phyloP scores from a whole-genome alignment of 768 basidiomycete species.

The Lactarius deliciosus region DNA sequence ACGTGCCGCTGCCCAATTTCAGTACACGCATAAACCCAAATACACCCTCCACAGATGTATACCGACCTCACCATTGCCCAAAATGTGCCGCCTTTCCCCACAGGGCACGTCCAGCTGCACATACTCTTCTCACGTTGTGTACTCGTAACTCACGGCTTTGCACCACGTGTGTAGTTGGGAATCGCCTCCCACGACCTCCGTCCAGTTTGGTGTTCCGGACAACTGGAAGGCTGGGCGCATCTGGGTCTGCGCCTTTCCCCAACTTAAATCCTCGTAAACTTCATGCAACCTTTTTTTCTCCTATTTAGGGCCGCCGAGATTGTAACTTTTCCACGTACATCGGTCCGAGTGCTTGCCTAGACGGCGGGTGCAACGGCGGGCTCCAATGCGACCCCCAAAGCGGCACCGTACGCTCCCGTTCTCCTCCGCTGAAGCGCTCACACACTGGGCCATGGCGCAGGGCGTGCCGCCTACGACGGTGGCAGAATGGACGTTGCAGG shows the following conservation, averaged over 20 bases:
- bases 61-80: constrained; percentile 19
- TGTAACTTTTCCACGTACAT: constrained; percentile 31
- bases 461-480: constrained; percentile 69
- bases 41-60: constrained; percentile 14
- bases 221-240: constrained; percentile 34
- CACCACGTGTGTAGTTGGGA: constrained; percentile 24
- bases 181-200: constrained; percentile 25
- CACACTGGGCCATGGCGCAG: constrained; percentile 32
- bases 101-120: constrained; percentile 13
- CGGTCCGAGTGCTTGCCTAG: constrained; percentile 31
- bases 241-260: constrained; percentile 27
- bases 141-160: background rate
- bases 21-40: too few species aligned
- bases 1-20: background rate
- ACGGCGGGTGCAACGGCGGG: constrained; percentile 35
- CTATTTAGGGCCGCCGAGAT: constrained; percentile 29
- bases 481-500: constrained; percentile 65
- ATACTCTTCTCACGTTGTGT: background rate
- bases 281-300: background rate
- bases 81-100: constrained; percentile 18
- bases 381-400: constrained; percentile 31
- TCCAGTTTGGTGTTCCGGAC: constrained; percentile 30
- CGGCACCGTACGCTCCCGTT: constrained; percentile 28
- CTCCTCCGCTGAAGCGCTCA: background rate
- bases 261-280: too few species aligned